phyloP scores from a whole-genome alignment of 441 rosid species.

The Arabidopsis lyrata region DNA sequence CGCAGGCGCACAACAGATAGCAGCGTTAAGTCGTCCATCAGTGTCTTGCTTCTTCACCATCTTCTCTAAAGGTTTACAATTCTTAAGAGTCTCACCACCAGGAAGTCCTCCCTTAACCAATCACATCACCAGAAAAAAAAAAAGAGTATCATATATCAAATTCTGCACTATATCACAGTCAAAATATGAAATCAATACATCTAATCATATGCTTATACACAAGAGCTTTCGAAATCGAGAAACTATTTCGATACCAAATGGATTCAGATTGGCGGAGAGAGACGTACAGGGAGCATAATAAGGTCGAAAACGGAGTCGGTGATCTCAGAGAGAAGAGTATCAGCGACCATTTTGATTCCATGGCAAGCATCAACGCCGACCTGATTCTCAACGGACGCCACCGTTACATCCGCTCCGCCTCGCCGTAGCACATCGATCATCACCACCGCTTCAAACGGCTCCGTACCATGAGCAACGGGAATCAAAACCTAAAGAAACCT shows the following conservation, averaged over 20 bases:
- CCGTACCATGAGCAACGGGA: slow-evolving; percentile 89
- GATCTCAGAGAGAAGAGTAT: slow-evolving; percentile 65
- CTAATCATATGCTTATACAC: slow-evolving; percentile 5
- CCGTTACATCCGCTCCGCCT: slow-evolving; percentile 84
- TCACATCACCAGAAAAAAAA: neutral
- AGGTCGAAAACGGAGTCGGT: slow-evolving; percentile 67
- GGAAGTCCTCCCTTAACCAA: slow-evolving; percentile 84
- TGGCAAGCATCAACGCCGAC: slow-evolving; percentile 72
- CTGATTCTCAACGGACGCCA: slow-evolving; percentile 77
- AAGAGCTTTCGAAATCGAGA: too few species aligned
- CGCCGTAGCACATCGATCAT: slow-evolving; percentile 80
- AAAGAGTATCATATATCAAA: neutral
- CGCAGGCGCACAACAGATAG: slow-evolving; percentile 90
- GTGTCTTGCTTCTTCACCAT: slow-evolving; percentile 78
- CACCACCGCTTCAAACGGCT: slow-evolving; percentile 92
- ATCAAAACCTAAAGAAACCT: slow-evolving; percentile 68
- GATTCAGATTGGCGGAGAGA: slow-evolving; percentile 2
- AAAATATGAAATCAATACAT: neutral
- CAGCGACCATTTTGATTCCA: slow-evolving; percentile 79
- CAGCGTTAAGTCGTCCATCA: slow-evolving; percentile 78
- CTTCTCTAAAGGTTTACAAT: slow-evolving; percentile 67
- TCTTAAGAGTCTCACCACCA: slow-evolving; percentile 75
- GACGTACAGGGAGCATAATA: slow-evolving; percentile 75
- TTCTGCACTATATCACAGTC: neutral
- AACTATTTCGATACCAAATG: too few species aligned